Evolutionary conservation across 225 moss, liverwort and hornwort species (phyloP).

Genomic region (Pseudoscleropodium purum): DNA sequence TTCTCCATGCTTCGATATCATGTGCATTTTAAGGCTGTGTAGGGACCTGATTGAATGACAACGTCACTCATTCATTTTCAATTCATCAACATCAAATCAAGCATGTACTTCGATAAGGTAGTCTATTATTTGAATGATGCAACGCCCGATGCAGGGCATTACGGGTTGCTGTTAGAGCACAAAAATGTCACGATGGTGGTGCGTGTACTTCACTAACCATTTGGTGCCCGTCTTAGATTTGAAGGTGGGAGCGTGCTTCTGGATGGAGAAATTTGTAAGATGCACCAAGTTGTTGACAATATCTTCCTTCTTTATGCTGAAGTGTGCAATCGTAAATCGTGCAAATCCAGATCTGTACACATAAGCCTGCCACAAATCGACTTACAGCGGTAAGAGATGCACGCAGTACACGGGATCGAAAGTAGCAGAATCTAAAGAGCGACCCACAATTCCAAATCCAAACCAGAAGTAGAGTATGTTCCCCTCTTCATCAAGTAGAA

Average conservation of each 20-base stretch:
- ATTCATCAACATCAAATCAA: neutral
- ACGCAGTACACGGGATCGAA: neutral
- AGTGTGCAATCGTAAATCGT: constrained; percentile 90
- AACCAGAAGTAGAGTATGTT: neutral
- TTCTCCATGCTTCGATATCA: constrained; percentile 97
- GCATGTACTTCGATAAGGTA: neutral
- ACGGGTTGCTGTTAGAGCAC: neutral
- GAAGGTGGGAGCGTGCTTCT: constrained; percentile 85
- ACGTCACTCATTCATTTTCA: neutral
- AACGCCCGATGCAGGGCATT: neutral
- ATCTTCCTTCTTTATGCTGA: constrained; percentile 96
- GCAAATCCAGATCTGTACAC: constrained; percentile 92
- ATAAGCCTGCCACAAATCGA: constrained; percentile 54
- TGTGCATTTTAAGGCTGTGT: constrained; percentile 93
- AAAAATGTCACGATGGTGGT: neutral
- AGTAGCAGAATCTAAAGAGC: neutral
- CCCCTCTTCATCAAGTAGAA: neutral
- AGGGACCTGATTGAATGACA: constrained; percentile 48
- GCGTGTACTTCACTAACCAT: constrained; percentile 40
- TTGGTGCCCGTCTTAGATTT: constrained; percentile 94
- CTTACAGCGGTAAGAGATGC: neutral
- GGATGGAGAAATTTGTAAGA: constrained; percentile 95
- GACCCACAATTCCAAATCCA: neutral
- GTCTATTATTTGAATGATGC: neutral
- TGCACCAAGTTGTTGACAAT: constrained; percentile 91